Percentiles rank a stretch among this genome's conserved stretches.
phyloP scores from a whole-genome alignment of 768 basidiomycete genomes.

The Hydnum rufescens region DNA sequence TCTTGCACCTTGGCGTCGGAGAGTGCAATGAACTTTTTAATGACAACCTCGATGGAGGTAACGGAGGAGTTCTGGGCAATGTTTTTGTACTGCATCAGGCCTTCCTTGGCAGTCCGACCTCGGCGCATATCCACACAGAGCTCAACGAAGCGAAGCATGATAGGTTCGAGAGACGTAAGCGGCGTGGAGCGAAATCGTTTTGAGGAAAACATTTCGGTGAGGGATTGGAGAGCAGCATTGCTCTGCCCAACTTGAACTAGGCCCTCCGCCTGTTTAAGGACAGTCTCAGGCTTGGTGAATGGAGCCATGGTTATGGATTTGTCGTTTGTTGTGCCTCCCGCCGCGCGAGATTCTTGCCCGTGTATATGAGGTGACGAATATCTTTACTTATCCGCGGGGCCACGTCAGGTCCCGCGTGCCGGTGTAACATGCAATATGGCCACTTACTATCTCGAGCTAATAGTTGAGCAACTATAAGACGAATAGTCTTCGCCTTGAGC shows the following conservation, averaged over 20 bases:
- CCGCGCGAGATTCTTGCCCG: no score
- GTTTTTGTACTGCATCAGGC: constrained; percentile 94
- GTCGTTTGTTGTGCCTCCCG: no score
- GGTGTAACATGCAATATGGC: no score
- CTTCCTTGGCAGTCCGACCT: constrained; percentile 84
- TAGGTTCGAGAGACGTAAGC: constrained; percentile 75
- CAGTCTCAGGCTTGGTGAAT: constrained; percentile 77
- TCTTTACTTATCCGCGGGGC: no score
- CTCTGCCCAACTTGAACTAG: constrained; percentile 83
- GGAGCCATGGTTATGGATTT: constrained; percentile 50
- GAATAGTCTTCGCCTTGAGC: no score
- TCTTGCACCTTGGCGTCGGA: constrained; percentile 67
- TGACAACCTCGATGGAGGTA: constrained; percentile 76
- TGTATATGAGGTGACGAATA: no score
- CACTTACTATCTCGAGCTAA: no score
- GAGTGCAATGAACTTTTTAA: constrained; percentile 65
- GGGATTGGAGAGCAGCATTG: constrained; percentile 72
- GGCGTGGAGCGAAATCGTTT: constrained; percentile 91
- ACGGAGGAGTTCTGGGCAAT: constrained; percentile 89
- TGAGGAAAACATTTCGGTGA: constrained; percentile 81
- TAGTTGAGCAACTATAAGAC: no score
- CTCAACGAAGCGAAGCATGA: constrained; percentile 88
- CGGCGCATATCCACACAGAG: constrained; percentile 92
- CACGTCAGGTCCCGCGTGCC: no score
- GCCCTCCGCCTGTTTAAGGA: constrained; percentile 83